Base-by-base conservation (phyloP, 2,329 filamentous ascomycete species). In the Berkeleyomyces rouxiae region DNA sequence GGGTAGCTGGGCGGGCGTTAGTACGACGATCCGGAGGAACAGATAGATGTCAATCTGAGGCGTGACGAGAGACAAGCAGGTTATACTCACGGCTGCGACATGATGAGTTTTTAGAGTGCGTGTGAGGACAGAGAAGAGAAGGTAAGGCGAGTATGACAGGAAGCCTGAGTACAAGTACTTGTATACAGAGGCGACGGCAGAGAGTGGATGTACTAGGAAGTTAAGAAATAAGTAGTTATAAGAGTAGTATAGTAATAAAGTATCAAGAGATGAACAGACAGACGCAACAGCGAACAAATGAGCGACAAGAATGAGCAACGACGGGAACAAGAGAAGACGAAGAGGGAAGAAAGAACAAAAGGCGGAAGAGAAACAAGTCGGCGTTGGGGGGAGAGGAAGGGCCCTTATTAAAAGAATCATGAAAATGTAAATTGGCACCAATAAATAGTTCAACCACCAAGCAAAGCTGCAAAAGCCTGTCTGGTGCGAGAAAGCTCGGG, bases 1-100 rank as follows among this genome's bases (percentile, higher is more conserved):
- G 55, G 58, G 43, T 55, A 68, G 9, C 67, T 59, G 13, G 36
- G 13, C 7, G 39, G 7, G 39, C 36, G 53, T 64, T 43, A 64
- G 63, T 55, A 64, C 40, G 13, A 23, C 10, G 57, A 43, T 10
- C 13, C 13, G 3, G 46, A 1, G 13, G 11, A 7, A 58, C 7
- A 13, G 31, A 39, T 11, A 36, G 40, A 49, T 37, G 13, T 13
- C 23, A 16, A 58, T 42, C 33, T 31, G 16, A 33, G 36, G 7
- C 7, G 31, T 13, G 6, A n/a, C 36, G 51, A 40, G 31, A 47
- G 6, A n/a, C 36, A 42, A 40, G 31, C 36, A 44, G 16, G 16
- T 16, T n/a, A 11, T 10, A 62, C 60, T 62, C 42, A 62, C 60
- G 60, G 60, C 47, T 62, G 60, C 40, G 60, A 62, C 60, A 62